phyloP scores from a whole-genome alignment of 805 yeast genomes.

The Yamadazyma laniorum region DNA sequence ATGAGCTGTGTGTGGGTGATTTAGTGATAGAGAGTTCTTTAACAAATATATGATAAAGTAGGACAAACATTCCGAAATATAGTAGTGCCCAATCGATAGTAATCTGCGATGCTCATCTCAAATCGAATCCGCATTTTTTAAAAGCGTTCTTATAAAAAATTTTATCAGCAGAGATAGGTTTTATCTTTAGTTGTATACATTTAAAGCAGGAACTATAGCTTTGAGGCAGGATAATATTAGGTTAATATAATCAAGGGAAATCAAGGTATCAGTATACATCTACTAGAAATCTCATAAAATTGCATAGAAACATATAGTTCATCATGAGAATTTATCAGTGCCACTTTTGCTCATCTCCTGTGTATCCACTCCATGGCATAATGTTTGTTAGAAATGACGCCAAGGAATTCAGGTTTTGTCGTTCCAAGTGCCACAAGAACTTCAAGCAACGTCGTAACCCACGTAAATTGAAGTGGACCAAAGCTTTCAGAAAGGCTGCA shows the following conservation, averaged over 20 bases:
- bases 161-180: constrained; percentile 5
- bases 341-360: constrained; percentile 97
- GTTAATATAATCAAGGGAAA: not conserved
- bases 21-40: not conserved
- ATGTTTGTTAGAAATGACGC: constrained; percentile 98
- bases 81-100: not conserved
- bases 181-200: constrained; percentile 3
- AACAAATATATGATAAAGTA: not conserved
- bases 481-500: constrained; percentile 98
- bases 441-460: constrained; percentile 99
- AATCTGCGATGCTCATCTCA: constrained; percentile 9
- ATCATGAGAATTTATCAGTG: constrained; percentile 85
- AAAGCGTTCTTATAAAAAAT: constrained; percentile 1
- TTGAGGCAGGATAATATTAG: not conserved
- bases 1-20: no score
- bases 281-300: not conserved
- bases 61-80: not conserved
- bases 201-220: not conserved
- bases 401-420: constrained; percentile 94
- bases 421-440: constrained; percentile 96
- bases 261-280: not conserved
- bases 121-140: constrained; percentile 6
- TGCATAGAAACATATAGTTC: not conserved
- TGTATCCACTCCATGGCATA: constrained; percentile 80
- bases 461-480: constrained; percentile 96